Base-by-base conservation (phyloP, 2,329 filamentous ascomycete species). In the Colletotrichum lindemuthianum region DNA sequence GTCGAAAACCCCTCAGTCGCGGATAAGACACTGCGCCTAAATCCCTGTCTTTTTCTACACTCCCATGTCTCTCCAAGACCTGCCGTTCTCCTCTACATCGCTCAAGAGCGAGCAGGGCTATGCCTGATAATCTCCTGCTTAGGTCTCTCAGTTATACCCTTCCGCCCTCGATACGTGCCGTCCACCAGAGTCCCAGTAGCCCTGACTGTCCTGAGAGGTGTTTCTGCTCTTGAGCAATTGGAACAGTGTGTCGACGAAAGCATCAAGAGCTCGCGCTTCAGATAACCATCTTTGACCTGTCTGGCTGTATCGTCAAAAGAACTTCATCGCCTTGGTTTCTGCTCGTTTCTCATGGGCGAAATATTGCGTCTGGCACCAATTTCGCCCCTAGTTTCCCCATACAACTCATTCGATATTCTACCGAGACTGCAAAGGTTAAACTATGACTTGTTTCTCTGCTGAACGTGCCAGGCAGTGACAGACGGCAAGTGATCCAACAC, bases 21-120 rank as follows among this genome's bases (percentile, higher is more conserved):
- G 61, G 57, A 55, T 60, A 60, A 60, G 44, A 61, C 51, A 60
- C 61, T 65, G 51, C 51, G 51, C 39, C 50, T 55, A 47, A 51
- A 56, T 51, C 57, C 51, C 51, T 51, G 57, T 37, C 61, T 36
- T n/a, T 52, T 36, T 16, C 34, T 55, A 39, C 4, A 24, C 45
- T 56, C n/a, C 39, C 57, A 47, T 33, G 51, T 40, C 45, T 34
- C 24, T 43, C 59, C 59, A 50, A 60, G 59, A 49, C 43, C 41
- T 51, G 16, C 44, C 33, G 41, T 59, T 50, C 44, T 45, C 61
- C 56, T 33, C 59, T 50, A 32, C 52, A 36, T 61, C 45, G 52
- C 24, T 24, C 24, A 24, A 24, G 3, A 24, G 44, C 45, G 59
- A 61, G 59, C 57, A 65, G 57, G 61, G 51, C 60, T 56, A 40